A percentile compares a stretch with the other conserved stretches of the same genome.
Evolutionary conservation across 768 basidiomycete genomes (phyloP).

Genomic region (Auricularia auricula-judae): DNA sequence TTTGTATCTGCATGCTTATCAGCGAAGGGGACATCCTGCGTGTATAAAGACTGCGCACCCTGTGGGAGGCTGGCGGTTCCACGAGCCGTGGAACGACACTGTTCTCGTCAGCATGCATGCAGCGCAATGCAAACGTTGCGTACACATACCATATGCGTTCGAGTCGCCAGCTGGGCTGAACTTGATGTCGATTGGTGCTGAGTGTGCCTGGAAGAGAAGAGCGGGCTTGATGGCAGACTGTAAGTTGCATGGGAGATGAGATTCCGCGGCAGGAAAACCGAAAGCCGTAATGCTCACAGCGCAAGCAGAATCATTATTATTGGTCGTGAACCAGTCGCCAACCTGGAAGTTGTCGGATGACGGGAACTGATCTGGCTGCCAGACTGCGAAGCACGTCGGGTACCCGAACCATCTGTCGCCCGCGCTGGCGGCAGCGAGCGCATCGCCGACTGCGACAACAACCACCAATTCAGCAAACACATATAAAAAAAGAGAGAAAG

Average conservation of each 20-base stretch:
- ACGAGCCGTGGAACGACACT: conserved; percentile 5
- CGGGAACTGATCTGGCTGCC: not conserved
- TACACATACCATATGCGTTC: not conserved
- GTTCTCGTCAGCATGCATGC: not conserved
- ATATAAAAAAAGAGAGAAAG: not conserved
- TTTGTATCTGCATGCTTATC: not conserved
- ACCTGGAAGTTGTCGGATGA: not conserved
- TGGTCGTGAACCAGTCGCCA: not conserved
- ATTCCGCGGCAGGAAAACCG: not conserved
- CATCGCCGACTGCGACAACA: not conserved
- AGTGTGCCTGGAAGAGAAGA: conserved; percentile 1
- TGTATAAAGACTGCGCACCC: not conserved
- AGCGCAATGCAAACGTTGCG: not conserved
- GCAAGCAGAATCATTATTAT: not conserved
- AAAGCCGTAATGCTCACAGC: not conserved
- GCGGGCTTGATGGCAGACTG: not conserved
- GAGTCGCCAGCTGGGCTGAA: not conserved
- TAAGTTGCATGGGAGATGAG: not conserved
- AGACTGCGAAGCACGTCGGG: not conserved
- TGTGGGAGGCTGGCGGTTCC: conserved; percentile 5
- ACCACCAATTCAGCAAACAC: not conserved
- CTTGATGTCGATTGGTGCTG: conserved; percentile 5
- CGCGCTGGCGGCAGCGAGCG: not conserved
- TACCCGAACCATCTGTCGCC: not conserved
- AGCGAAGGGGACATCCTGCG: too few species aligned